Evolutionary conservation across 352 stramenopile species (phyloP), one percentile per base, ranked within the genome.

Genomic region (Globisporangium middletonii): DNA sequence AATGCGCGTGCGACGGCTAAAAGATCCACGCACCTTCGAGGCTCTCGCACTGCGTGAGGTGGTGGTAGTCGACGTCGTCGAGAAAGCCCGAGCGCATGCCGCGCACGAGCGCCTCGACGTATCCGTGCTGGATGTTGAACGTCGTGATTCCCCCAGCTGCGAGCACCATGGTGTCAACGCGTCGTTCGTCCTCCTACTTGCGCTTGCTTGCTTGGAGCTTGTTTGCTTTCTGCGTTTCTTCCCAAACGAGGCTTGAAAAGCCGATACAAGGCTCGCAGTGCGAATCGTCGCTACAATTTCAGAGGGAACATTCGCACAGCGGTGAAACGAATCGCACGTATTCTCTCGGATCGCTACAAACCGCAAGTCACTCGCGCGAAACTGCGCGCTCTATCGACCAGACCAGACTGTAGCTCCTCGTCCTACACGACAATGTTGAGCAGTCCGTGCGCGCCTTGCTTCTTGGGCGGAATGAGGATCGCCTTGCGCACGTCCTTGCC

Each of bases 51-150:
- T 96, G 85, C 51, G 82, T 92, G 62, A 96, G 74, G 64, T 95
- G 87, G 55, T 94, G 87, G 63, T 96, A 96, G 65, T 96, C 87
- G 35, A 93, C 84, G 62, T 96, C 87, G 51, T 92, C 85, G 47
- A 96, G 69, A 60, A 94, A 95, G 44, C 83, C 85, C 27, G 77
- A 93, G 64, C 96, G 89, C 77, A 98, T 98, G 54, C 97, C 97
- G 51, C 97, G 94, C 61, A 99, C 87, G 51, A 99, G 77, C 11
- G 92, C 96, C 69, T 99, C 97, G 41, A 96, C 72, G 75, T 99
- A 99, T 53, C 96, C 97, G 82, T 99, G 92, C 63, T 98, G 85
- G 62, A 99, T 97, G 77, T 99, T 99, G 77, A 98, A 99, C 41
- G 84, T 96, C 58, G 82, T 72, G 68, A 99, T 92, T 60, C 92